Percentiles rank a stretch among this genome's conserved stretches.
Conservation (phyloP, 1,139 yeast species). For the Nakaseomyces kungkrabaensis region DNA sequence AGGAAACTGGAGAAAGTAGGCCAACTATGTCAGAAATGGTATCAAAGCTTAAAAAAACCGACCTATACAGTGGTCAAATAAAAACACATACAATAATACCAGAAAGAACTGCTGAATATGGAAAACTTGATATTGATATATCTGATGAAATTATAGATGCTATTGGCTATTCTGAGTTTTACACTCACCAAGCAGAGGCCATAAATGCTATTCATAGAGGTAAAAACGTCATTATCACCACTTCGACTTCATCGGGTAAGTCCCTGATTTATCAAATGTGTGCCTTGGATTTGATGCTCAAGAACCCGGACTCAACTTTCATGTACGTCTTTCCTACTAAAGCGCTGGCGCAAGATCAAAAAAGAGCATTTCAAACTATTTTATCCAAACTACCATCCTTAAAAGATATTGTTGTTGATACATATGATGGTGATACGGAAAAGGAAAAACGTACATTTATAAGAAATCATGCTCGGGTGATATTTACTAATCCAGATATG, state of each 20-base stretch:
- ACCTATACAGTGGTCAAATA: conserved; percentile 54
- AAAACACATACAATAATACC: conserved; percentile 37
- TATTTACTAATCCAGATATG: conserved; percentile 93
- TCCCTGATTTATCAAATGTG: conserved; percentile 87
- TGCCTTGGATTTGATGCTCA: conserved; percentile 43
- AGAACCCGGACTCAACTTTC: conserved; percentile 55
- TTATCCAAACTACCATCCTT: conserved; percentile 37
- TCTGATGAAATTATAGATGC: conserved; percentile 41
- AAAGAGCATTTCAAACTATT: conserved; percentile 60
- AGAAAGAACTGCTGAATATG: conserved; percentile 38
- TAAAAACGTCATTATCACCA: conserved; percentile 70
- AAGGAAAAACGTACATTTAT: conserved; percentile 41
- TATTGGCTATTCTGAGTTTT: conserved; percentile 44
- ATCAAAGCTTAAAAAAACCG: conserved; percentile 35
- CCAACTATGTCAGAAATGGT: conserved; percentile 40
- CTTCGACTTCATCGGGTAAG: conserved; percentile 93
- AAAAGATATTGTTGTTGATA: conserved; percentile 40
- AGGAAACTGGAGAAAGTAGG: conserved; percentile 23
- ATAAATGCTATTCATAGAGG: conserved; percentile 45
- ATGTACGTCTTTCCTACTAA: conserved; percentile 91
- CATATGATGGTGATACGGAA: conserved; percentile 92
- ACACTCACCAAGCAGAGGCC: conserved; percentile 76
- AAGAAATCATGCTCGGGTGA: conserved; percentile 57
- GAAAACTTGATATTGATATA: conserved; percentile 33
- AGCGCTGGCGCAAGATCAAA: conserved; percentile 95